Conservation (phyloP, 108 stramenopile species). For the Skeletonema potamos region DNA sequence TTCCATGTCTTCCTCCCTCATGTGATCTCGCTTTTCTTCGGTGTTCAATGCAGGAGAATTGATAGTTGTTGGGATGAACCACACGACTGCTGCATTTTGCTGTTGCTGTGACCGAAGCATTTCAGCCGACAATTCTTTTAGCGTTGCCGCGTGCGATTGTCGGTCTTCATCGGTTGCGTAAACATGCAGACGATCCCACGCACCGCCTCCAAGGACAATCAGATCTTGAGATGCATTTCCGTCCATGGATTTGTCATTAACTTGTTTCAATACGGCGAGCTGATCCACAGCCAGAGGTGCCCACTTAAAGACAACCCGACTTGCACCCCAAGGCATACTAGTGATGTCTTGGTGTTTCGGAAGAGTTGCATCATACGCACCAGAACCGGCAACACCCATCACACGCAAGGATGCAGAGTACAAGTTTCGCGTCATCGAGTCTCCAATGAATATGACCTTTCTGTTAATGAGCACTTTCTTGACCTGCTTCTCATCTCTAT, state of each 20-base stretch:
- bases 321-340: constrained; percentile 37
- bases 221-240: constrained; percentile 45
- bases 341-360: constrained; percentile 63
- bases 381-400: constrained; percentile 63
- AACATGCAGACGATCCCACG: constrained; percentile 78
- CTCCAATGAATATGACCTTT: constrained; percentile 74
- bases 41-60: constrained; percentile 69
- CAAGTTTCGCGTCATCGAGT: constrained; percentile 76
- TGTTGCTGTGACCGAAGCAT: constrained; percentile 45
- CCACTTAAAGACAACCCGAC: constrained; percentile 72
- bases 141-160: constrained; percentile 39
- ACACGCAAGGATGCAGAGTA: constrained; percentile 71
- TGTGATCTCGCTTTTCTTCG: constrained; percentile 72
- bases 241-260: constrained; percentile 18
- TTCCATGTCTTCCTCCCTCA: constrained; percentile 81
- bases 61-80: constrained; percentile 83
- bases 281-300: constrained; percentile 70
- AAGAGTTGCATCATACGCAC: constrained; percentile 72
- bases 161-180: constrained; percentile 66
- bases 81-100: constrained; percentile 60
- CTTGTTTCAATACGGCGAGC: constrained; percentile 39
- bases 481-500: constrained; percentile 56
- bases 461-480: constrained; percentile 53
- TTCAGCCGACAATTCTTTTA: constrained; percentile 45
- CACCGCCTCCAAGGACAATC: constrained; percentile 80